Percentiles rank a stretch among this genome's conserved stretches.
These are phyloP conservation scores for Kickxella alabastrina DNA, from an alignment of 192 early-diverging fungal species.

Conservation along the genomic window DNA sequence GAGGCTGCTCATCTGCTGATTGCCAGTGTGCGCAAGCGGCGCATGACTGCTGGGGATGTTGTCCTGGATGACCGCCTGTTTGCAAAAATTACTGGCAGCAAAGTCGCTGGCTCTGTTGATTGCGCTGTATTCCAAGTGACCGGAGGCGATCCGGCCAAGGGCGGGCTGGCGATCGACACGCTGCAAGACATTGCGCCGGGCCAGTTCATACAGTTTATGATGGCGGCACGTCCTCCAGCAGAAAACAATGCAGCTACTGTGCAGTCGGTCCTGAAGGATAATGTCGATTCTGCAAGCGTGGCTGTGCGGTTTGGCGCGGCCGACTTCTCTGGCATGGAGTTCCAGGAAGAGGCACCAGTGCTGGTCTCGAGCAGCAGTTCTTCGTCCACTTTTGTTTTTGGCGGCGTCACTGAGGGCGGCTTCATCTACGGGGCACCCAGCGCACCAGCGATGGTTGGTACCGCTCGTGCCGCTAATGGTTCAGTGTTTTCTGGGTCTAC, in stretches of 20 bases:
- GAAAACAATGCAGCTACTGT: not conserved
- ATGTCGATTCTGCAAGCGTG: no score
- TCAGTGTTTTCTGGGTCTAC: conserved; percentile 24
- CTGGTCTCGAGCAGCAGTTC: no score
- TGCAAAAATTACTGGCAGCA: conserved; percentile 12
- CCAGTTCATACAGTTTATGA: conserved; percentile 35
- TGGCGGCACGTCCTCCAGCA: not conserved
- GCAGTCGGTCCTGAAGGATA: no score
- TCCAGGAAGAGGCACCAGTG: no score
- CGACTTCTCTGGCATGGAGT: no score
- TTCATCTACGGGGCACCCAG: conserved; percentile 24
- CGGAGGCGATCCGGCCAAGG: conserved; percentile 45
- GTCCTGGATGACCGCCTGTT: conserved; percentile 15
- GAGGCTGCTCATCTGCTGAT: conserved; percentile 21
- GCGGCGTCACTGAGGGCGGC: conserved; percentile 32
- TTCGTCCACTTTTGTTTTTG: no score
- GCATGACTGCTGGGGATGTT: not conserved
- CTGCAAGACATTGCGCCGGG: conserved; percentile 25
- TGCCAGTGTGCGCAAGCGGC: conserved; percentile 11
- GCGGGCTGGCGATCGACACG: conserved; percentile 40
- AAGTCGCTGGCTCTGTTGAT: not conserved
- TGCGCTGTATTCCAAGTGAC: conserved; percentile 31
- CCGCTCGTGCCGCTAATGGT: not conserved
- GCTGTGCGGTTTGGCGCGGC: no score
- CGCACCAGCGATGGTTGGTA: not conserved